A percentile compares a stretch with the other conserved stretches of the same genome.
phyloP scores from a whole-genome alignment of 2,329 filamentous ascomycete species.

The Fonsecaea pugnacius region DNA sequence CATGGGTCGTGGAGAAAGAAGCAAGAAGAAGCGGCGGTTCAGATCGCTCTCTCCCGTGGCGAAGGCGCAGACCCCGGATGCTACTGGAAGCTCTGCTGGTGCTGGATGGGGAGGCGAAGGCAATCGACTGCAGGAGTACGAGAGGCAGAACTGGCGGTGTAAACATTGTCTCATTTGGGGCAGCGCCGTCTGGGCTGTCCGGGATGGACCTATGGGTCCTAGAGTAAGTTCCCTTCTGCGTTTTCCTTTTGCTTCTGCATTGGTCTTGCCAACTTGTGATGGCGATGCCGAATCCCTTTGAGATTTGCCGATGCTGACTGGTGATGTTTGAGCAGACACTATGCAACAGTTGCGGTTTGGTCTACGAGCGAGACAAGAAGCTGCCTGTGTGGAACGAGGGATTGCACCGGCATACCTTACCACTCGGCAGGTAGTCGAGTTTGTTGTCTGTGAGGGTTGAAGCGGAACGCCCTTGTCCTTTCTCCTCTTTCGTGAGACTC shows the following conservation, averaged over 20 bases:
- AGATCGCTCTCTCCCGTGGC: slow-evolving; percentile 81
- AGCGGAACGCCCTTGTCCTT: not conserved
- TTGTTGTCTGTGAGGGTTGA: not conserved
- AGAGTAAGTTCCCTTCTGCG: slow-evolving; percentile 64
- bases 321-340: slow-evolving; percentile 64
- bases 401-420: slow-evolving; percentile 61
- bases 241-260: slow-evolving; percentile 6
- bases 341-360: slow-evolving; percentile 88
- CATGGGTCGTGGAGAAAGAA: slow-evolving; percentile 88
- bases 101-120: slow-evolving; percentile 72
- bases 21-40: slow-evolving; percentile 93
- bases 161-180: slow-evolving; percentile 86
- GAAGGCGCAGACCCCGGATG: slow-evolving; percentile 73
- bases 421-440: slow-evolving; percentile 42
- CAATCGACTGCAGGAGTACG: slow-evolving; percentile 67
- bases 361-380: slow-evolving; percentile 84
- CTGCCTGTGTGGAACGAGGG: slow-evolving; percentile 77
- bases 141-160: slow-evolving; percentile 85
- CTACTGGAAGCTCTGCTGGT: slow-evolving; percentile 56
- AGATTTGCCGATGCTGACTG: not conserved
- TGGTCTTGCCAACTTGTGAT: slow-evolving; percentile 3
- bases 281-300: not conserved
- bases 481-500: not conserved
- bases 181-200: slow-evolving; percentile 88
- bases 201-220: slow-evolving; percentile 83